phyloP scores from a whole-genome alignment of 192 early-diverging fungal species.

The Rhizophagus sp. region DNA sequence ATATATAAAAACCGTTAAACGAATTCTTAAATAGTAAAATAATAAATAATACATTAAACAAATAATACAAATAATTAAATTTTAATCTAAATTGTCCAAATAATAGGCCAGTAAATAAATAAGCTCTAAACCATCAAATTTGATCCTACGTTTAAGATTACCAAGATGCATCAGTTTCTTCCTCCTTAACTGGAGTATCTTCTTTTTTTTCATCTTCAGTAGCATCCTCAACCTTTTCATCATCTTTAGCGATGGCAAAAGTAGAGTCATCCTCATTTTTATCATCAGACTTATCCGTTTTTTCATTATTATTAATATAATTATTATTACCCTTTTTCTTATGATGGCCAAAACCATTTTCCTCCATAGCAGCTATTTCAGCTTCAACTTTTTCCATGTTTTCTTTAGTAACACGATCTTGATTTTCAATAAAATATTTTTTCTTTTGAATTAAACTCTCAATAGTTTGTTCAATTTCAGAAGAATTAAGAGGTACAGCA shows the following conservation, averaged over 20 bases:
- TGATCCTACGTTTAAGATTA: too few relatives aligned
- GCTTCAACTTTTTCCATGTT: slow-evolving; percentile 89
- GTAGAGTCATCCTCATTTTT: background rate
- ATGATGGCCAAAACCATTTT: background rate
- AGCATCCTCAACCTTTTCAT: background rate
- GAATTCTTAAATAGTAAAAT: too few relatives aligned
- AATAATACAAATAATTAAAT: too few relatives aligned
- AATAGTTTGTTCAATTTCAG: slow-evolving; percentile 71
- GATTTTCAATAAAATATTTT: slow-evolving; percentile 73
- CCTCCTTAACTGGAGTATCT: background rate
- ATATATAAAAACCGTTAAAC: too few relatives aligned
- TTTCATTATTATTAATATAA: background rate
- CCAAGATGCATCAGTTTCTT: background rate
- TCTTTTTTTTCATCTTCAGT: background rate
- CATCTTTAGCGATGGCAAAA: background rate
- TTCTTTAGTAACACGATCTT: slow-evolving; percentile 74
- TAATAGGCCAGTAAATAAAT: background rate
- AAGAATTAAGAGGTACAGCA: slow-evolving; percentile 69
- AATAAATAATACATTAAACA: too few relatives aligned
- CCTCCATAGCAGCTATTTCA: slow-evolving; percentile 70
- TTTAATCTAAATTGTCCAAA: too few relatives aligned
- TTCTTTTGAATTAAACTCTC: slow-evolving; percentile 70
- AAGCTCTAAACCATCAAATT: too few relatives aligned
- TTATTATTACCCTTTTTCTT: background rate
- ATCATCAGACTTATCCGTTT: background rate